These are phyloP conservation scores for Phaeosphaeria sp. DNA, from an alignment of 2,329 filamentous ascomycete genomes.

Conservation along the genomic window DNA sequence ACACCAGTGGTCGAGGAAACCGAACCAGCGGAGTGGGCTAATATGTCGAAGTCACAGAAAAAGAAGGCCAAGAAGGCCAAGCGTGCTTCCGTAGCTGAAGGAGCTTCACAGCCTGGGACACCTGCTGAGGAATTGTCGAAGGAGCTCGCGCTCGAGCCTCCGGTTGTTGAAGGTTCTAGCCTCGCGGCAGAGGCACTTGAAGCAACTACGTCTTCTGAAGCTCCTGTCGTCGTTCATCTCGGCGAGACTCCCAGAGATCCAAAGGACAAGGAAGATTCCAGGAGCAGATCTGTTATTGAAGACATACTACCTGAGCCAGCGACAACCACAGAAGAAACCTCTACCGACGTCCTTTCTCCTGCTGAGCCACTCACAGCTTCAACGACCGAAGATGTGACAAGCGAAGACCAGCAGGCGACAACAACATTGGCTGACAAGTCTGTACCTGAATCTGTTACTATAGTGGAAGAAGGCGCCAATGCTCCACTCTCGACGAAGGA, in stretches of 20 bases:
- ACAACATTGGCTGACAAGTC: background rate
- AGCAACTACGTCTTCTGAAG: background rate
- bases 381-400: background rate
- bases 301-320: constrained; percentile 11
- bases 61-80: constrained; percentile 38
- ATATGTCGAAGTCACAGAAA: constrained; percentile 33
- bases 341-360: background rate
- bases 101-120: constrained; percentile 14
- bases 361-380: background rate
- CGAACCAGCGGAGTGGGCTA: constrained; percentile 17
- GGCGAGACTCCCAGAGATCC: constrained; percentile 11
- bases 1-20: background rate
- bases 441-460: background rate
- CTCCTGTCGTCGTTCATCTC: constrained; percentile 6
- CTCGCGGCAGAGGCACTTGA: constrained; percentile 6
- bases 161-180: constrained; percentile 4
- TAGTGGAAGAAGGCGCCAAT: constrained; percentile 5
- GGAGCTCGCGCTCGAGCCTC: constrained; percentile 5
- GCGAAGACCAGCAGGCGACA: background rate
- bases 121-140: constrained; percentile 10
- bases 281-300: constrained; percentile 22
- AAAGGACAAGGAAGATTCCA: constrained; percentile 36
- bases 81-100: constrained; percentile 17
- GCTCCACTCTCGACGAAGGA: constrained; percentile 16
- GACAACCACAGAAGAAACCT: constrained; percentile 11